A percentile compares a stretch with the other conserved stretches of the same genome.
phyloP scores from a whole-genome alignment of 768 basidiomycete species.

The Boletus reticulatus region DNA sequence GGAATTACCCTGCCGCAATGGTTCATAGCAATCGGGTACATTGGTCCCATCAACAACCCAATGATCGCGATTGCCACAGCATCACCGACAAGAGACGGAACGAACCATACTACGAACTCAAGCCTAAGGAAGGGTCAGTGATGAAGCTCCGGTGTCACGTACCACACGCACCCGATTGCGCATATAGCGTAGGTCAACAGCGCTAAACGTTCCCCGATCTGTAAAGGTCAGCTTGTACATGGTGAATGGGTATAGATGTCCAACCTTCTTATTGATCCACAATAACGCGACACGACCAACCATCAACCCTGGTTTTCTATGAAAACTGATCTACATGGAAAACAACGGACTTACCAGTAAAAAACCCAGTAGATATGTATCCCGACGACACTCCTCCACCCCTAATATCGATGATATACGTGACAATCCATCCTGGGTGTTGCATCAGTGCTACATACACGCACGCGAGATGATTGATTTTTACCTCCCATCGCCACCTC shows the following conservation, averaged over 20 bases:
- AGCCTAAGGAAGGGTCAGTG: constrained; percentile 37
- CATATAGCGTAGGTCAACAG: constrained; percentile 29
- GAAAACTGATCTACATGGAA: neutral
- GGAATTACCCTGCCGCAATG: constrained; percentile 37
- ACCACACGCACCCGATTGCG: constrained; percentile 26
- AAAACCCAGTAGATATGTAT: constrained; percentile 36
- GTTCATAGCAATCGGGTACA: constrained; percentile 57
- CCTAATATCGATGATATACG: constrained; percentile 46
- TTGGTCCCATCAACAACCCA: constrained; percentile 70
- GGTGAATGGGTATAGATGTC: neutral
- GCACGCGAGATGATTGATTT: neutral
- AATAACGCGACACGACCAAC: constrained; percentile 27
- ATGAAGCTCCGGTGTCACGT: neutral
- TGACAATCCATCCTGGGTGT: constrained; percentile 62
- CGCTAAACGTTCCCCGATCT: constrained; percentile 33
- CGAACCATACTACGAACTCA: constrained; percentile 67
- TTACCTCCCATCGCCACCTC: constrained; percentile 40
- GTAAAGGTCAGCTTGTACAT: neutral
- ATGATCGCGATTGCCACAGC: constrained; percentile 63
- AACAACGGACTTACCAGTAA: no score
- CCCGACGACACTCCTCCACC: constrained; percentile 43
- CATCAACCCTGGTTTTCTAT: constrained; percentile 21
- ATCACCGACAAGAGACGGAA: constrained; percentile 61
- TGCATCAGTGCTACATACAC: neutral
- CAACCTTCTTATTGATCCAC: constrained; percentile 25